Base-by-base conservation (phyloP, 768 basidiomycete genomes). In the Mycena leptocephala region DNA sequence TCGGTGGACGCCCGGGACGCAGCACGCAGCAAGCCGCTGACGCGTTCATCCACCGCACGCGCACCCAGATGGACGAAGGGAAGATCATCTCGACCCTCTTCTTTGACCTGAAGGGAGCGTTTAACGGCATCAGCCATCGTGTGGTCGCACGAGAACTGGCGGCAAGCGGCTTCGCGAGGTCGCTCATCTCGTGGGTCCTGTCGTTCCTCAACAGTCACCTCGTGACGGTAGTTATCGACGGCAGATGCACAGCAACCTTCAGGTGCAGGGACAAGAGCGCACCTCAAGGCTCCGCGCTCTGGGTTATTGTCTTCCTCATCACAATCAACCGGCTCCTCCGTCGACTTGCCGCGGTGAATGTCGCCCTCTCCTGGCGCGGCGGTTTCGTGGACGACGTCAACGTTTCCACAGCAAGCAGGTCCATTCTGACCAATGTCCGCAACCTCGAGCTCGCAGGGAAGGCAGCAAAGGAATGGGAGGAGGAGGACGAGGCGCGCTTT, bases 391-490 rank as follows among this genome's bases (percentile, higher is more conserved):
- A 66, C 32, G 62, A 16, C 37, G n/a, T 63, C 37, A 63, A 24
- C 39, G 11, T 41, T 5, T 63, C 62, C 5, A 63, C 46, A 3
- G 65, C 37, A 46, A 48, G 46, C 30, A 7, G 20, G 2, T 66
- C 65, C 9, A 35, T 66, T 22, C 48, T 66, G 3, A 18, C 32
- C 3, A 66, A 66, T 26, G 33, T 66, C 13, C 10, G 28, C 6
- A 22, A 2, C 2, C 33, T 66, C 30, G 65, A 66, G 30, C 24
- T 5, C 7, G 65, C 30, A 22, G 65, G 65, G 8, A 11, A 16
- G 46, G 37, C 33, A 20, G 65, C 65, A 14, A 66, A 66, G 65
- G 48, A 18, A n/a, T 66, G 43, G 65, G 65, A 66, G 48, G 28
- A 2, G 18, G 65, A 66, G 32, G 65, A 66, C 28, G 65, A 66